Conservation (phyloP, 2,329 filamentous ascomycete species). For the Pseudocercospora musae region DNA sequence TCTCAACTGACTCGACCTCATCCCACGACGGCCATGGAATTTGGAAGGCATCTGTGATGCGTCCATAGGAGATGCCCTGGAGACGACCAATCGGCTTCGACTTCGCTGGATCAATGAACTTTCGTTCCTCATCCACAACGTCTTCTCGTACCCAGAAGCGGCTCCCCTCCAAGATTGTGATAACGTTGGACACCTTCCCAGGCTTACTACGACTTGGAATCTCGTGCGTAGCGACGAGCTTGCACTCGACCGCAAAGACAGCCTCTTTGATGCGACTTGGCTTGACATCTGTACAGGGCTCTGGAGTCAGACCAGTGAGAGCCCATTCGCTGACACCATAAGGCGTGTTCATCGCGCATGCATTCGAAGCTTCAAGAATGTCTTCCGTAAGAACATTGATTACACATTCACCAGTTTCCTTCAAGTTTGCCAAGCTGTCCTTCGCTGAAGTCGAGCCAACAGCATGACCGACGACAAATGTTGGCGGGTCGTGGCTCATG, state of each 20-base stretch:
- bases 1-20: constrained; percentile 47
- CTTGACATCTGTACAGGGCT: constrained; percentile 59
- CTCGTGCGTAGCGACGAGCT: constrained; percentile 49
- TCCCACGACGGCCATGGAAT: constrained; percentile 55
- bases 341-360: constrained; percentile 68
- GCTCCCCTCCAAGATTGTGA: constrained; percentile 68
- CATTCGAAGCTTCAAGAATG: constrained; percentile 49
- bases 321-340: constrained; percentile 73
- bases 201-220: constrained; percentile 67
- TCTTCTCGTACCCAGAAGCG: constrained; percentile 86
- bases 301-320: constrained; percentile 68
- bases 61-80: constrained; percentile 77
- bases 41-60: constrained; percentile 67
- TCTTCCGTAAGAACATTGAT: constrained; percentile 22
- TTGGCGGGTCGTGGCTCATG: constrained; percentile 24
- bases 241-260: constrained; percentile 67
- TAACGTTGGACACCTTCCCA: constrained; percentile 60
- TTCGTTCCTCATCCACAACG: constrained; percentile 71
- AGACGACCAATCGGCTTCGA: constrained; percentile 71
- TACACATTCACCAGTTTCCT: constrained; percentile 28
- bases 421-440: constrained; percentile 26
- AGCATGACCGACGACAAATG: constrained; percentile 21
- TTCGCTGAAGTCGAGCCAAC: constrained; percentile 13
- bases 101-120: constrained; percentile 64
- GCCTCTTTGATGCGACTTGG: constrained; percentile 72